Percentiles rank a stretch among this genome's conserved stretches.
phyloP scores from a whole-genome alignment of 495 filamentous ascomycete genomes.

The Elasticomyces elasticus region DNA sequence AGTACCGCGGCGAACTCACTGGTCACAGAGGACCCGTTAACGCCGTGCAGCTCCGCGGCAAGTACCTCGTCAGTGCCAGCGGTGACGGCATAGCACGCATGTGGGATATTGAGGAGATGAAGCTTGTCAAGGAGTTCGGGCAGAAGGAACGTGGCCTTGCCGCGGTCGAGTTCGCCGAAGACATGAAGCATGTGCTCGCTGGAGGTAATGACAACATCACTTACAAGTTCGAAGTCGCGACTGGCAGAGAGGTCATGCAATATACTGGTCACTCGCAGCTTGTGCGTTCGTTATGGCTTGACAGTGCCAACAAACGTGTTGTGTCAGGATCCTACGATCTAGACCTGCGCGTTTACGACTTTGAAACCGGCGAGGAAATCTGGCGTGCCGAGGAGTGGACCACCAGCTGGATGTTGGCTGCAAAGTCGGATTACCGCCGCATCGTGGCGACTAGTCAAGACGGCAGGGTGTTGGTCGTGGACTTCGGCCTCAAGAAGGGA shows the following conservation, averaged over 20 bases:
- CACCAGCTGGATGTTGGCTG: slow-evolving; percentile 87
- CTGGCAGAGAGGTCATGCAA: slow-evolving; percentile 67
- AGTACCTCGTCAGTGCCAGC: slow-evolving; percentile 81
- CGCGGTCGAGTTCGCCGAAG: slow-evolving; percentile 89
- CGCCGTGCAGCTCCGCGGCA: slow-evolving; percentile 84
- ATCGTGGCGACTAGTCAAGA: slow-evolving; percentile 93
- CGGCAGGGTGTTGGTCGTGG: slow-evolving; percentile 80
- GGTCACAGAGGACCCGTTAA: slow-evolving; percentile 91
- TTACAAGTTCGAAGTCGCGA: slow-evolving; percentile 87
- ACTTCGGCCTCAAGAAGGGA: slow-evolving; percentile 49
- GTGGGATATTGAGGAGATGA: slow-evolving; percentile 82
- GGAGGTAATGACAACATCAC: slow-evolving; percentile 91
- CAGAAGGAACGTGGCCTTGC: slow-evolving; percentile 85
- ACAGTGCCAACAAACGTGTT: slow-evolving; percentile 69
- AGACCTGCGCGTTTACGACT: slow-evolving; percentile 84
- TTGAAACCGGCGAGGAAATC: slow-evolving; percentile 59
- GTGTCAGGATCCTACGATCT: slow-evolving; percentile 90
- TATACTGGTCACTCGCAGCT: slow-evolving; percentile 70
- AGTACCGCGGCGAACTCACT: slow-evolving; percentile 58
- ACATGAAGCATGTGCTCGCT: slow-evolving; percentile 76
- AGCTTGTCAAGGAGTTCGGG: slow-evolving; percentile 75
- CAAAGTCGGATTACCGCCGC: slow-evolving; percentile 86
- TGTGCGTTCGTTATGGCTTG: slow-evolving; percentile 80
- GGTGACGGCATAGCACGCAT: slow-evolving; percentile 88
- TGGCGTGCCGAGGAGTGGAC: slow-evolving; percentile 83